A percentile compares a stretch with the other conserved stretches of the same genome.
Evolutionary conservation across 2,329 filamentous ascomycete species (phyloP).

Genomic region (Fusarium anthophilum): DNA sequence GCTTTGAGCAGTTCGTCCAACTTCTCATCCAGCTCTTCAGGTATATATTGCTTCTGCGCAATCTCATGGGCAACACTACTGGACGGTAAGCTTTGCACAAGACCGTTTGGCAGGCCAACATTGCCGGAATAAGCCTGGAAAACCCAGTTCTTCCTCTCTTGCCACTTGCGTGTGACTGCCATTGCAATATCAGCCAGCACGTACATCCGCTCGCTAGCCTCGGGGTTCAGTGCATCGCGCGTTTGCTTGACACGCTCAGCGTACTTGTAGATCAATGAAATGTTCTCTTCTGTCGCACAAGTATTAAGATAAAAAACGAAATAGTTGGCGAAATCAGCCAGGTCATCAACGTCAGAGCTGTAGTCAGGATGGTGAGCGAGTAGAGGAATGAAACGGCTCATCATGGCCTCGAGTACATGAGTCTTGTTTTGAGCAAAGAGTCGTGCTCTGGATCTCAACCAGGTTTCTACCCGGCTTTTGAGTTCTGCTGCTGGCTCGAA

Average conservation of each 20-base stretch:
- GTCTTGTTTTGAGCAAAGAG: constrained; percentile 67
- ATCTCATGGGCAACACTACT: constrained; percentile 85
- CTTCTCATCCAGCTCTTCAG: constrained; percentile 77
- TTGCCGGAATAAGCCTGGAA: constrained; percentile 86
- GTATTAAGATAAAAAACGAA: constrained; percentile 87
- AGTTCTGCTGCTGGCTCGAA: constrained; percentile 85
- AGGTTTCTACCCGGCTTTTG: constrained; percentile 81
- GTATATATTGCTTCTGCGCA: constrained; percentile 84
- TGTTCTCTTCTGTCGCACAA: constrained; percentile 85
- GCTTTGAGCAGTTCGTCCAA: constrained; percentile 74
- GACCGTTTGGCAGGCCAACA: constrained; percentile 78
- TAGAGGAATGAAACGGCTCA: constrained; percentile 85
- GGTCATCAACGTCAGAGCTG: constrained; percentile 68
- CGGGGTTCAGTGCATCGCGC: constrained; percentile 76
- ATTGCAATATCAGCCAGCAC: constrained; percentile 89
- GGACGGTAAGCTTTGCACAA: constrained; percentile 79
- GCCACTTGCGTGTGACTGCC: constrained; percentile 82
- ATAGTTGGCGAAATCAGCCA: constrained; percentile 87
- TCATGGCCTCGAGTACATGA: constrained; percentile 79
- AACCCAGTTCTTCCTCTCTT: constrained; percentile 85
- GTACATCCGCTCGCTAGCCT: constrained; percentile 79
- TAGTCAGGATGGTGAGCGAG: constrained; percentile 96
- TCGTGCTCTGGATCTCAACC: constrained; percentile 84
- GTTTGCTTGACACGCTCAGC: constrained; percentile 94
- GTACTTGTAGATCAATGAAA: constrained; percentile 89